Evolutionary conservation across 2,329 filamentous ascomycete genomes (phyloP).

Genomic region (Microcyclospora tardicrescens): DNA sequence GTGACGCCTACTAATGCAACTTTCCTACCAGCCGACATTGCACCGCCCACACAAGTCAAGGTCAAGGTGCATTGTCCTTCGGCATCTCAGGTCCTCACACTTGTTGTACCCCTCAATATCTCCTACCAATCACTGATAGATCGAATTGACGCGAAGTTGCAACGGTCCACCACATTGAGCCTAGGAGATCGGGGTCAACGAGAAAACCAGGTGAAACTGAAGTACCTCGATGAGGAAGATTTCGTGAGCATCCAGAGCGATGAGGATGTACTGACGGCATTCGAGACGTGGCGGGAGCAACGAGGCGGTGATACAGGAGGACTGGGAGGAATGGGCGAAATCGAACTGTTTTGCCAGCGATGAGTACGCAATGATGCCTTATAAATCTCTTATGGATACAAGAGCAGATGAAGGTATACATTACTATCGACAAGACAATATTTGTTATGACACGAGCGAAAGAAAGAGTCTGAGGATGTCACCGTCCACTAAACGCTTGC

Average conservation of each 20-base stretch:
- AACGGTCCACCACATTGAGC: constrained; percentile 69
- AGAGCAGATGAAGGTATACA: too few species aligned
- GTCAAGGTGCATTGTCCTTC: constrained; percentile 75
- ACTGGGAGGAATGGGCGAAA: constrained; percentile 59
- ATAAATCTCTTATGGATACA: too few species aligned
- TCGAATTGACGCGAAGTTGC: constrained; percentile 89
- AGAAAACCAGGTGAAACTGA: constrained; percentile 56
- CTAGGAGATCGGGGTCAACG: constrained; percentile 52
- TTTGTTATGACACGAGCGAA: too few species aligned
- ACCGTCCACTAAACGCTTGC: too few species aligned
- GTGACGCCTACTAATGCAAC: not conserved
- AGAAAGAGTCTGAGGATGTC: too few species aligned
- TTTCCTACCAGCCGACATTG: constrained; percentile 5
- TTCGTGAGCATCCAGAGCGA: constrained; percentile 89
- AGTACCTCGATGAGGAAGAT: constrained; percentile 87
- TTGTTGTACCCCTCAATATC: constrained; percentile 95
- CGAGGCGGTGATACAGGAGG: constrained; percentile 28
- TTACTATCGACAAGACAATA: too few species aligned
- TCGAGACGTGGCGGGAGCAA: constrained; percentile 83
- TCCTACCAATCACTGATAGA: constrained; percentile 87
- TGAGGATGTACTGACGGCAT: constrained; percentile 91
- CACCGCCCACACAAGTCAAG: constrained; percentile 60
- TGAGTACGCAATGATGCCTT: constrained; percentile 8
- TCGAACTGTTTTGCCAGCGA: constrained; percentile 68
- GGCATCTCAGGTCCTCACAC: constrained; percentile 78